A percentile compares a stretch with the other conserved stretches of the same genome.
phyloP scores from a whole-genome alignment of 768 basidiomycete genomes.

The Tulasnella sp. region DNA sequence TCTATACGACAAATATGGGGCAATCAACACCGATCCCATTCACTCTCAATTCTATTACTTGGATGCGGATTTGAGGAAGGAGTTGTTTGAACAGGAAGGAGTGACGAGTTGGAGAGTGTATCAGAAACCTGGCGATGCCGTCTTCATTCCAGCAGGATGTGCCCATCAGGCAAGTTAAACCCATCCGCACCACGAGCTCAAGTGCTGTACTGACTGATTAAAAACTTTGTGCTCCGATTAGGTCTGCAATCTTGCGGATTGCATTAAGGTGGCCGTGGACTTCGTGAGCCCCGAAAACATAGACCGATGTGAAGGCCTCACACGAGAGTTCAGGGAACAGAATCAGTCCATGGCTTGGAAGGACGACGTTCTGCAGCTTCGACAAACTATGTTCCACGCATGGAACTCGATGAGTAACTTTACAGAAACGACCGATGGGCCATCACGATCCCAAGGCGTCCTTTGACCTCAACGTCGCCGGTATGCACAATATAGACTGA shows the following conservation, averaged over 20 bases:
- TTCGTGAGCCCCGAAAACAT: constrained; percentile 94
- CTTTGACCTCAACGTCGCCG: too few species aligned
- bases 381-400: constrained; percentile 90
- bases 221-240: constrained; percentile 27
- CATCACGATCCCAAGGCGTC: too few species aligned
- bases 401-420: constrained; percentile 36
- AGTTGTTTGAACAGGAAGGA: constrained; percentile 53
- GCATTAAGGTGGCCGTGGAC: constrained; percentile 90
- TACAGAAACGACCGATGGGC: background rate
- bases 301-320: constrained; percentile 70
- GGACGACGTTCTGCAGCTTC: constrained; percentile 83
- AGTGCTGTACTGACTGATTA: background rate
- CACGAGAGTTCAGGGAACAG: constrained; percentile 81
- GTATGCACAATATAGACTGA: too few species aligned
- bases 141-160: constrained; percentile 92
- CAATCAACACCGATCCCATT: constrained; percentile 57
- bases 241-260: constrained; percentile 90
- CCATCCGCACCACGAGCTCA: background rate
- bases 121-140: constrained; percentile 84
- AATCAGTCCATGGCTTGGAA: constrained; percentile 87
- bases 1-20: constrained; percentile 48
- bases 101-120: constrained; percentile 78
- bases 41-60: constrained; percentile 85
- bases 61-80: constrained; percentile 53
- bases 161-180: constrained; percentile 67